Conservation (phyloP, 371 early-diverging fungal genomes). For the Rhizopus arrhizus region DNA sequence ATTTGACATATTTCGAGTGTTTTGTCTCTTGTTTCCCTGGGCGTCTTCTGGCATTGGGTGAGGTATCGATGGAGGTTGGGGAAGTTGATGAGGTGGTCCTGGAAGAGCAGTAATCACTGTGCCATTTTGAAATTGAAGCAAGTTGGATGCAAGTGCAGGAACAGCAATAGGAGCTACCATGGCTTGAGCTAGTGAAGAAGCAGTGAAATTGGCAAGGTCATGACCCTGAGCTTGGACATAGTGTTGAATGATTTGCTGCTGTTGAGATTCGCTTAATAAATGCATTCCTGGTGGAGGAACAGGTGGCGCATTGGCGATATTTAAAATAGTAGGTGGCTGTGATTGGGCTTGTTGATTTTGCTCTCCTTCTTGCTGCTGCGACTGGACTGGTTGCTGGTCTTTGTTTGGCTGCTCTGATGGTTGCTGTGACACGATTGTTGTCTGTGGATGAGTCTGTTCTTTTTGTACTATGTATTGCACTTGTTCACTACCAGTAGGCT, state of each 20-base stretch:
- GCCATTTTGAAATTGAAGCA: conserved; percentile 45
- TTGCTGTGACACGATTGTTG: background rate
- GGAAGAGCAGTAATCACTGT: conserved; percentile 51
- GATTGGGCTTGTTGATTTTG: conserved; percentile 1
- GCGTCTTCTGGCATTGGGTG: conserved; percentile 20
- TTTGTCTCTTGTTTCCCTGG: conserved; percentile 32
- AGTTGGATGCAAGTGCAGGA: conserved; percentile 33
- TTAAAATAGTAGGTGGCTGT: conserved; percentile 10
- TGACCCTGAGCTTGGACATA: conserved; percentile 52
- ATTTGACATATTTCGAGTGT: conserved; percentile 52
- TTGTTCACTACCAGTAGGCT: too few relatives aligned
- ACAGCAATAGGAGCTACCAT: conserved; percentile 57
- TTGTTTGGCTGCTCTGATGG: background rate
- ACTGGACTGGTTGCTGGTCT: background rate
- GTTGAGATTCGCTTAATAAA: conserved; percentile 35
- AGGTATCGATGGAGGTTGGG: conserved; percentile 19
- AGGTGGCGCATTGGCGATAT: conserved; percentile 14
- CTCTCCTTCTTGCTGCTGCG: background rate
- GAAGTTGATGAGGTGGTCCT: conserved; percentile 40
- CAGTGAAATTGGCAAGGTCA: conserved; percentile 47
- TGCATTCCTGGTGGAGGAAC: conserved; percentile 30
- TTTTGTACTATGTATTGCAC: background rate
- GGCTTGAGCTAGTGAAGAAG: conserved; percentile 54
- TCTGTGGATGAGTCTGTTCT: conserved; percentile 3
- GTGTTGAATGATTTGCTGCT: conserved; percentile 45